Conservation (phyloP, 2,329 filamentous ascomycete species). For the Fulvia fulva region DNA sequence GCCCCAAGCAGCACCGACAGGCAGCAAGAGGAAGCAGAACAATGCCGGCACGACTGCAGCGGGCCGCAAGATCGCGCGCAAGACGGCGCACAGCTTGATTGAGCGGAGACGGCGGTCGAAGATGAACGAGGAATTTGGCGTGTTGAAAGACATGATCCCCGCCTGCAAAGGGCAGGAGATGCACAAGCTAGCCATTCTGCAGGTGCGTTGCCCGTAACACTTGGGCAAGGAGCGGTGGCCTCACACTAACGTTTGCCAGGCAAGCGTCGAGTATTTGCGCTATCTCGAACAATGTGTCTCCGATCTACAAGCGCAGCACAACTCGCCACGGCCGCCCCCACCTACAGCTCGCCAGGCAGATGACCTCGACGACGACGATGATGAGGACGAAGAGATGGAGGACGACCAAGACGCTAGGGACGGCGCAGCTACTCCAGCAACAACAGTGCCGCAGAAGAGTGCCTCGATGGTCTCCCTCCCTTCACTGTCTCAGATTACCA, state of each 20-base stretch:
- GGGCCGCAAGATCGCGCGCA: conserved; percentile 89
- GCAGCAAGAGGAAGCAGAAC: conserved; percentile 71
- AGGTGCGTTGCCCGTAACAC: conserved; percentile 55
- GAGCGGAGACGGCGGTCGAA: conserved; percentile 86
- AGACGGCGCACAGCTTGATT: conserved; percentile 93
- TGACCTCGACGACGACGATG: conserved; percentile 39
- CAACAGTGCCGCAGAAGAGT: conserved; percentile 18
- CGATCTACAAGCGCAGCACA: conserved; percentile 64
- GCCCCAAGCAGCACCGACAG: conserved; percentile 24
- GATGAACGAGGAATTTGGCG: conserved; percentile 97
- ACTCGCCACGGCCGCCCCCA: conserved; percentile 27
- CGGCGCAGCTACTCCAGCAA: conserved; percentile 34
- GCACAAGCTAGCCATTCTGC: conserved; percentile 94
- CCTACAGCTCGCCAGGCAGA: conserved; percentile 29
- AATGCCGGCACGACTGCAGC: conserved; percentile 69
- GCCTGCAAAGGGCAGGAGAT: conserved; percentile 91
- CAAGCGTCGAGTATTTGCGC: conserved; percentile 91
- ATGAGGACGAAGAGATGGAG: conserved; percentile 60
- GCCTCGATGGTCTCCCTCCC: conserved; percentile 37
- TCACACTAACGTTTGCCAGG: conserved; percentile 49
- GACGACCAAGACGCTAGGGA: conserved; percentile 22
- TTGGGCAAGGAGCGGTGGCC: neutral
- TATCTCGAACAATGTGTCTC: conserved; percentile 87
- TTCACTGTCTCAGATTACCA: conserved; percentile 35
- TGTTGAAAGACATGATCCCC: conserved; percentile 91